Conservation (phyloP, 805 yeast species). For the Ogataea populi-albae region DNA sequence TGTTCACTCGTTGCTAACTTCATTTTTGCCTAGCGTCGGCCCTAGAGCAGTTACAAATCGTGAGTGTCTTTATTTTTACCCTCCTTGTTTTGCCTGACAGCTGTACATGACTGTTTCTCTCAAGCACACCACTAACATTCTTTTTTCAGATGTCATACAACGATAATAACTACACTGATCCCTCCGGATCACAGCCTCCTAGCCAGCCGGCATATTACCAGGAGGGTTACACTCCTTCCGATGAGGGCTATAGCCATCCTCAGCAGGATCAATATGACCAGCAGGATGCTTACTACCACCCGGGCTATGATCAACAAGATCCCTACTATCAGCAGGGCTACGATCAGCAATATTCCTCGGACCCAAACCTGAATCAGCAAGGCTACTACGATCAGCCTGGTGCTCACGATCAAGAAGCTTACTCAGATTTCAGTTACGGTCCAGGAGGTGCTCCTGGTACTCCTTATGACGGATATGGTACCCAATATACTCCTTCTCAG, state of each 20-base stretch:
- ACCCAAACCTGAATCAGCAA: slow-evolving; percentile 36
- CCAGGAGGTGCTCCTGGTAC: slow-evolving; percentile 62
- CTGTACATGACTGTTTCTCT: too few species aligned
- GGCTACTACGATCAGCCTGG: slow-evolving; percentile 55
- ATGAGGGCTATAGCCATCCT: slow-evolving; percentile 22
- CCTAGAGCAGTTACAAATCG: too few species aligned
- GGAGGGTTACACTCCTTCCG: slow-evolving; percentile 25
- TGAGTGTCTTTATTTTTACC: too few species aligned
- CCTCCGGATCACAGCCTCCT: too few species aligned
- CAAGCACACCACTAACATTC: too few species aligned
- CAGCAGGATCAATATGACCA: slow-evolving; percentile 31
- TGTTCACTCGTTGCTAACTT: too few species aligned
- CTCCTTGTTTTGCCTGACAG: too few species aligned
- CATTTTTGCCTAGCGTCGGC: too few species aligned
- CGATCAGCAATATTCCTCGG: slow-evolving; percentile 44
- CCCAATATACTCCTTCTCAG: slow-evolving; percentile 69
- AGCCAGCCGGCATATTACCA: slow-evolving; percentile 33
- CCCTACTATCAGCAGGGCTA: slow-evolving; percentile 44
- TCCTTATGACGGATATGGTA: slow-evolving; percentile 61
- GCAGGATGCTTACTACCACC: slow-evolving; percentile 32
- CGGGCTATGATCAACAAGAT: slow-evolving; percentile 26
- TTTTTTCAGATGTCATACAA: slow-evolving; percentile 52
- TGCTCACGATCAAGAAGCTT: slow-evolving; percentile 52
- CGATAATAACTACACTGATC: slow-evolving; percentile 47
- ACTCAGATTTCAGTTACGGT: slow-evolving; percentile 59